Evolutionary conservation across 192 early-diverging fungal species (phyloP).

Genomic region (Coemansia aciculifera): DNA sequence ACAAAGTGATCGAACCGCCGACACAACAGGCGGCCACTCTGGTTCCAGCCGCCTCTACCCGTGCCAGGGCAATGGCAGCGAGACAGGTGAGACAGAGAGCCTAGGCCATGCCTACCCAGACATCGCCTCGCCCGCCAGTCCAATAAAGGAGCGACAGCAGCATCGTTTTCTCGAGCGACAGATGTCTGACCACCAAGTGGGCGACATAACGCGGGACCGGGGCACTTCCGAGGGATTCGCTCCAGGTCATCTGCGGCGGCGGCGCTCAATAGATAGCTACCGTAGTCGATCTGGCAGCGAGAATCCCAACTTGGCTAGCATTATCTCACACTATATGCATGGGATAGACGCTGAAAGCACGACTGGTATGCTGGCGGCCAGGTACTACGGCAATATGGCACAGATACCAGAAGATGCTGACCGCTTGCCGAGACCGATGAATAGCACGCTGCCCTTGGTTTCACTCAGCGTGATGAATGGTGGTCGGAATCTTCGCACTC

Average conservation of each 20-base stretch:
- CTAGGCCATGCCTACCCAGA: background rate
- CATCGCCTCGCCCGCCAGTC: background rate
- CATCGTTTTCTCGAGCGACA: slow-evolving; percentile 1
- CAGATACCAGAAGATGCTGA: slow-evolving; percentile 22
- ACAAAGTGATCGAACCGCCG: background rate
- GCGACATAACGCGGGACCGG: background rate
- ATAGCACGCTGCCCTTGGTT: slow-evolving; percentile 53
- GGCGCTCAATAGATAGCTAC: slow-evolving; percentile 6
- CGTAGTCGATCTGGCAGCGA: slow-evolving; percentile 16
- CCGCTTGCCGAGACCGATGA: slow-evolving; percentile 44
- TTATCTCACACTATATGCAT: slow-evolving; percentile 46
- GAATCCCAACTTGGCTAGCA: slow-evolving; percentile 18
- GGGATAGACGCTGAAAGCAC: slow-evolving; percentile 30
- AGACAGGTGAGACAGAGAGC: slow-evolving; percentile 2
- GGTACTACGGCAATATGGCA: slow-evolving; percentile 52
- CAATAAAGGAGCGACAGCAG: slow-evolving; percentile 5
- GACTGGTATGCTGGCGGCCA: slow-evolving; percentile 31
- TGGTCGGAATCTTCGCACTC: slow-evolving; percentile 9
- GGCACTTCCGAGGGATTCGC: slow-evolving; percentile 8
- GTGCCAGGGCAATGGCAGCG: background rate
- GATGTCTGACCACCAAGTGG: background rate
- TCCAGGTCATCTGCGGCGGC: slow-evolving; percentile 4
- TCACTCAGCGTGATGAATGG: slow-evolving; percentile 46
- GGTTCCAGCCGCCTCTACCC: background rate
- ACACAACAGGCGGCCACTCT: background rate